Evolutionary conservation across 345 rosid genomes (phyloP).

Genomic region (Euphorbia tirucalli): DNA sequence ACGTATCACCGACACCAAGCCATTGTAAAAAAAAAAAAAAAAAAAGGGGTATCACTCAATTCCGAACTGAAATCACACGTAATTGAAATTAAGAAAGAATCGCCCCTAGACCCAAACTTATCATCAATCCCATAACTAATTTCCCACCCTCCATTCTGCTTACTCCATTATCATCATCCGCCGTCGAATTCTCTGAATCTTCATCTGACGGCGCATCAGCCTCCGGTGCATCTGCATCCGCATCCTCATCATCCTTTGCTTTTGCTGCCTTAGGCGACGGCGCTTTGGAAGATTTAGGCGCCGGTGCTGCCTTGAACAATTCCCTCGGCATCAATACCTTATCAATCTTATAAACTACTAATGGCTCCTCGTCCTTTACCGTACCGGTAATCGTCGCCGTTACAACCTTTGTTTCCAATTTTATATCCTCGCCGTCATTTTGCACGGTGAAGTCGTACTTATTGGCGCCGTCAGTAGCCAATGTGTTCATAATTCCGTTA

Average conservation of each 20-base stretch:
- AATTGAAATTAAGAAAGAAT: constrained; percentile 6
- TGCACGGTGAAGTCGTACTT: constrained; percentile 33
- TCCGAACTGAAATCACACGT: neutral
- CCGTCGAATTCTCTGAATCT: constrained; percentile 22
- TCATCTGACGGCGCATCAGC: constrained; percentile 23
- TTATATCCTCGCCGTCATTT: constrained; percentile 27
- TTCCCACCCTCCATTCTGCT: constrained; percentile 33
- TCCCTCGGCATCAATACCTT: constrained; percentile 27
- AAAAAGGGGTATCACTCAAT: neutral
- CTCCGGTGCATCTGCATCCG: constrained; percentile 20
- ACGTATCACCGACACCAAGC: constrained; percentile 4
- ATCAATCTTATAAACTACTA: constrained; percentile 24
- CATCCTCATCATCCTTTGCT: neutral
- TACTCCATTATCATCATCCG: constrained; percentile 18
- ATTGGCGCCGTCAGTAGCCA: constrained; percentile 32
- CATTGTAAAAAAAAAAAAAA: neutral
- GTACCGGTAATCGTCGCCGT: constrained; percentile 32
- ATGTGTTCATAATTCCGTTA: constrained; percentile 29
- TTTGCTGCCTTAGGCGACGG: constrained; percentile 19
- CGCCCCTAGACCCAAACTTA: constrained; percentile 46
- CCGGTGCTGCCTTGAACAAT: constrained; percentile 25
- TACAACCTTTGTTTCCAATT: constrained; percentile 24
- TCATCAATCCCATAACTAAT: constrained; percentile 29
- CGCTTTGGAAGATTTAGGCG: neutral
- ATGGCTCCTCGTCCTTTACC: constrained; percentile 33